Evolutionary conservation across 495 filamentous ascomycete species (phyloP).

Genomic region (Daldinia vernicosa): DNA sequence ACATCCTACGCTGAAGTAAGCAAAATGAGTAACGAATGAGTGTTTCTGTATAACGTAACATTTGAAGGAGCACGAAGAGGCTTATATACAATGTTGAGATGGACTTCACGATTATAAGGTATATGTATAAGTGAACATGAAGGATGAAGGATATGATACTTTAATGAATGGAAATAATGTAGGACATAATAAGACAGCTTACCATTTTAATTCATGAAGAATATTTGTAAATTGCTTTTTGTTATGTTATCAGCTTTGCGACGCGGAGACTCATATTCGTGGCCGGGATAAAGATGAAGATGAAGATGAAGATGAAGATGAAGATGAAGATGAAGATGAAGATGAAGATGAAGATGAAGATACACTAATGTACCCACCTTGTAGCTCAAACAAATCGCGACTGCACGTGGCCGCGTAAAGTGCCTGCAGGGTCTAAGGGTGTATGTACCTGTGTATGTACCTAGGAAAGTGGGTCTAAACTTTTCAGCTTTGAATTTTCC

Average conservation of each 20-base stretch:
- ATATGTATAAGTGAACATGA: neutral
- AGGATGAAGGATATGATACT: neutral
- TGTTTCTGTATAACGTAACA: neutral
- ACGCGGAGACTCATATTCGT: neutral
- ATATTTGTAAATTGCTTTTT: neutral
- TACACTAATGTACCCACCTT: constrained; percentile 5
- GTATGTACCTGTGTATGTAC: neutral
- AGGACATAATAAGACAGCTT: constrained; percentile 22
- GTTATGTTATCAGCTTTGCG: neutral
- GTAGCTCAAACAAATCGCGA: constrained; percentile 13
- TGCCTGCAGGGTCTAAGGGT: neutral
- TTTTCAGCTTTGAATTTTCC: neutral
- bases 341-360: neutral
- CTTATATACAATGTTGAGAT: neutral
- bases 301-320: neutral
- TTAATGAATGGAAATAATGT: neutral
- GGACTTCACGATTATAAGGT: neutral
- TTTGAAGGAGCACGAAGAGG: neutral
- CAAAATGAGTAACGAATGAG: neutral
- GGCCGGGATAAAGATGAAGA: too few relatives aligned
- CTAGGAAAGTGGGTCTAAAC: neutral
- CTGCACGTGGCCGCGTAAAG: constrained; percentile 37
- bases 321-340: neutral
- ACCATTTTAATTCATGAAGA: constrained; percentile 32
- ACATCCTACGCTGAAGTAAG: constrained; percentile 29